phyloP scores from a whole-genome alignment of 1,284 basidiomycete species.

The Vanrija humicola region DNA sequence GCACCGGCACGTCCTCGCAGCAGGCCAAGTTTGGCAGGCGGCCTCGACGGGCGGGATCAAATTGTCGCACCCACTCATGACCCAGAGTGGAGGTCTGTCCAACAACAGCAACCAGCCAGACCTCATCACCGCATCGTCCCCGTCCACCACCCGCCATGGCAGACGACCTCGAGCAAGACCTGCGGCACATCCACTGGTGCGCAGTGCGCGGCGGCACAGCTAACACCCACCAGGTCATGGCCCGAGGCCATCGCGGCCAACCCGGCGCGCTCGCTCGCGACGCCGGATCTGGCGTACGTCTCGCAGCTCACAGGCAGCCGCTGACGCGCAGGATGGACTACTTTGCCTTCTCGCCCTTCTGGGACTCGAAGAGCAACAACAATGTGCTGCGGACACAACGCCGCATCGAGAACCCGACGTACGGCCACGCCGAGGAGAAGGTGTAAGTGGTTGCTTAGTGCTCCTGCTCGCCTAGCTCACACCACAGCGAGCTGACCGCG shows the following conservation, averaged over 20 bases:
- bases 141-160: conserved; percentile 13
- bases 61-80: neutral
- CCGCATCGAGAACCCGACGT: conserved; percentile 35
- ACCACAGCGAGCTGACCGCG: conserved; percentile 28
- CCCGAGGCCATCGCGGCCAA: conserved; percentile 44
- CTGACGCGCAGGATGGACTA: conserved; percentile 37
- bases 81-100: conserved; percentile 8
- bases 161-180: conserved; percentile 36
- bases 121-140: neutral
- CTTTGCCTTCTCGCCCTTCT: conserved; percentile 46
- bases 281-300: conserved; percentile 36
- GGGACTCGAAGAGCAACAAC: conserved; percentile 42
- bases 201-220: neutral
- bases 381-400: conserved; percentile 36
- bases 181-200: conserved; percentile 45
- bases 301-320: neutral
- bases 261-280: conserved; percentile 36
- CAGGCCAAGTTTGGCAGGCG: neutral
- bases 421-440: conserved; percentile 41
- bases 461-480: too few relatives aligned
- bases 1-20: too few relatives aligned
- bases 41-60: conserved; percentile 9
- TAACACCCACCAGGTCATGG: conserved; percentile 31
- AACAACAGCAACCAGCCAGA: neutral
- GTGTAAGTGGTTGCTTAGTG: conserved; percentile 26